A percentile compares a stretch with the other conserved stretches of the same genome.
Conservation (phyloP, 495 filamentous ascomycete genomes). For the Xylaria grammica region DNA sequence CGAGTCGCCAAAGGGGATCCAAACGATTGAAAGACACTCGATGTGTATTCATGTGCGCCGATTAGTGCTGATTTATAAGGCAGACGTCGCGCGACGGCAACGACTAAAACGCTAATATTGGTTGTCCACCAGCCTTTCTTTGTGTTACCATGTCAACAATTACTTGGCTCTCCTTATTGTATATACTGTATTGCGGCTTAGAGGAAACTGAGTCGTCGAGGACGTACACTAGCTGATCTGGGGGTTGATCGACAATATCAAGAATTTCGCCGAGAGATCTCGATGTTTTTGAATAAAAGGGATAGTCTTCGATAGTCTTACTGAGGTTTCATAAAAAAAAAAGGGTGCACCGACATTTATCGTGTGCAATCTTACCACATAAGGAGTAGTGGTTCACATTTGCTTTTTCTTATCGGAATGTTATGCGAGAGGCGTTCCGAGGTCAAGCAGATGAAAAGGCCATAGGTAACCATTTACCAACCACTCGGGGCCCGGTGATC, state of each 20-base stretch:
- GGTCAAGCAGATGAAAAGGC: background rate
- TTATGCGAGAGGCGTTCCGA: conserved; percentile 13
- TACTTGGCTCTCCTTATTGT: background rate
- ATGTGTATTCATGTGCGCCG: background rate
- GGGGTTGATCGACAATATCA: conserved; percentile 17
- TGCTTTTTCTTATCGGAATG: conserved; percentile 11
- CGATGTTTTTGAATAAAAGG: conserved; percentile 26
- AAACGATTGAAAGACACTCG: background rate
- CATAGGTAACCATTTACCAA: conserved; percentile 9
- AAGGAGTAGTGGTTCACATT: conserved; percentile 1
- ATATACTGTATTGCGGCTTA: background rate
- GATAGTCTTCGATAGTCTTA: conserved; percentile 32
- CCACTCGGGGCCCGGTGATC: background rate
- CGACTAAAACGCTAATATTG: background rate
- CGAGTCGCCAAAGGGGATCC: background rate
- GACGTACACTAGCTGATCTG: conserved; percentile 20
- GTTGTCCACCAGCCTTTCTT: background rate
- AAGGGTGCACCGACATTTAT: conserved; percentile 9
- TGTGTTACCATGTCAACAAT: background rate
- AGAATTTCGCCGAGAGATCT: conserved; percentile 28
- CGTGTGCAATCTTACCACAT: background rate
- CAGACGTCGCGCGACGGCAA: background rate
- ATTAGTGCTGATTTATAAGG: background rate
- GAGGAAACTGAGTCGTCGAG: background rate
- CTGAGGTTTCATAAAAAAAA: conserved; percentile 30